Percentiles rank a stretch among this genome's conserved stretches.
Conservation (phyloP, 2,329 filamentous ascomycete genomes). For the Botrytis fabae region DNA sequence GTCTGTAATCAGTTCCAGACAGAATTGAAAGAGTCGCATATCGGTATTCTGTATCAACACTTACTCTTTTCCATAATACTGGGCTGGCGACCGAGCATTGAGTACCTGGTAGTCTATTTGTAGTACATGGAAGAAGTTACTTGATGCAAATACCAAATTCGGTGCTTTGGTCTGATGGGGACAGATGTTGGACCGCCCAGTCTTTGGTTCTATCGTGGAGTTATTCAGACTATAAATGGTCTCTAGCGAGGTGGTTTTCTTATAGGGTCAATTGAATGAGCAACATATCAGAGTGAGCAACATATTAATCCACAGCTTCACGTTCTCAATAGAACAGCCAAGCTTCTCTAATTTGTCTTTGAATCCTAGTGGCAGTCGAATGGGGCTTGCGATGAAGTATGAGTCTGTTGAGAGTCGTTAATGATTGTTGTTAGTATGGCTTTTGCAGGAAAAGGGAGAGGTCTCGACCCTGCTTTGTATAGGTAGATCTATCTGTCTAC, state of each 20-base stretch:
- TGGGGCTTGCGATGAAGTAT: not conserved
- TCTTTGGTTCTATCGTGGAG: not conserved
- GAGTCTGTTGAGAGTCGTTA: not conserved
- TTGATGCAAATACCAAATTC: not conserved
- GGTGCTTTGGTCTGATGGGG: too few relatives aligned
- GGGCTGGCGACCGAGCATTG: fast-evolving
- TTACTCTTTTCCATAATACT: not conserved
- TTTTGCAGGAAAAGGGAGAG: not conserved
- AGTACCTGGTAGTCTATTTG: too few relatives aligned
- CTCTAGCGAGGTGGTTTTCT: not conserved
- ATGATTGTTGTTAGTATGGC: not conserved
- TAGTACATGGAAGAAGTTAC: not conserved
- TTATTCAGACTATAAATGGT: not conserved
- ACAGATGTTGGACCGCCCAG: not conserved
- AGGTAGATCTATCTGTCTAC: not conserved
- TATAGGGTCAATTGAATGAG: not conserved
- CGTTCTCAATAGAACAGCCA: not conserved
- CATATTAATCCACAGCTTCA: not conserved
- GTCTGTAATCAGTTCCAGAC: not conserved
- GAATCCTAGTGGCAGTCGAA: not conserved
- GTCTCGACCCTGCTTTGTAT: too few relatives aligned
- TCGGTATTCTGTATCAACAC: not conserved
- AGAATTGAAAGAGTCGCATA: not conserved
- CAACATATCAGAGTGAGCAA: not conserved
- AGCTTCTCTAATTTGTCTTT: too few relatives aligned